phyloP scores from a whole-genome alignment of 345 rosid species.

The Corymbia maculata region DNA sequence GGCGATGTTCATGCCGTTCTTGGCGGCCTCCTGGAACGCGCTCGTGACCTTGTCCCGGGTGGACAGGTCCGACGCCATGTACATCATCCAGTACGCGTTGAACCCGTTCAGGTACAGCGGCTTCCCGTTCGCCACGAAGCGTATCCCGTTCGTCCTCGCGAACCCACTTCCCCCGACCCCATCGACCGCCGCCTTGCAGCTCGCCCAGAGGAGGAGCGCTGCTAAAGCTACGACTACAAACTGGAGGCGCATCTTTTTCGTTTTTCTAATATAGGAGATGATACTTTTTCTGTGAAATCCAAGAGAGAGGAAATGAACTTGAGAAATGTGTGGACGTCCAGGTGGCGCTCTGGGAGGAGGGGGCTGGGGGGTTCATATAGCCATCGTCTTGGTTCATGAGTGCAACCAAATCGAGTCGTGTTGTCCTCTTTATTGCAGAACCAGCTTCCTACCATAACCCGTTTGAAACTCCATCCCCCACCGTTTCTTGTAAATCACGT shows the following conservation, averaged over 20 bases:
- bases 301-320: background rate
- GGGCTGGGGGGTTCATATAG: background rate
- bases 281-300: background rate
- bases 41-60: slow-evolving; percentile 40
- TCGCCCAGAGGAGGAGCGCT: background rate
- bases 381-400: background rate
- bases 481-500: background rate
- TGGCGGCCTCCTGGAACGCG: slow-evolving; percentile 41
- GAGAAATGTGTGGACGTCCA: background rate
- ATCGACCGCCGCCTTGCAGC: background rate
- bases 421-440: background rate
- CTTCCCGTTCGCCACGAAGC: slow-evolving; percentile 29
- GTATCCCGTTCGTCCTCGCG: slow-evolving; percentile 27
- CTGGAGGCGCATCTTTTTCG: background rate
- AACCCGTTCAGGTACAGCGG: slow-evolving; percentile 61
- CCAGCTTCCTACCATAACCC: background rate
- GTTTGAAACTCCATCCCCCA: background rate
- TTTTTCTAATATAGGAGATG: background rate
- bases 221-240: background rate
- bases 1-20: slow-evolving; percentile 54
- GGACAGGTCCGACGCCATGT: slow-evolving; percentile 42
- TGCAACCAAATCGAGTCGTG: background rate
- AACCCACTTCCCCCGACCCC: background rate
- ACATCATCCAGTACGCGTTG: slow-evolving; percentile 83
- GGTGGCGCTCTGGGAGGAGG: background rate